A percentile compares a stretch with the other conserved stretches of the same genome.
These are phyloP conservation scores for Mycena belliarum DNA, from an alignment of 768 basidiomycete genomes.

Conservation along the genomic window DNA sequence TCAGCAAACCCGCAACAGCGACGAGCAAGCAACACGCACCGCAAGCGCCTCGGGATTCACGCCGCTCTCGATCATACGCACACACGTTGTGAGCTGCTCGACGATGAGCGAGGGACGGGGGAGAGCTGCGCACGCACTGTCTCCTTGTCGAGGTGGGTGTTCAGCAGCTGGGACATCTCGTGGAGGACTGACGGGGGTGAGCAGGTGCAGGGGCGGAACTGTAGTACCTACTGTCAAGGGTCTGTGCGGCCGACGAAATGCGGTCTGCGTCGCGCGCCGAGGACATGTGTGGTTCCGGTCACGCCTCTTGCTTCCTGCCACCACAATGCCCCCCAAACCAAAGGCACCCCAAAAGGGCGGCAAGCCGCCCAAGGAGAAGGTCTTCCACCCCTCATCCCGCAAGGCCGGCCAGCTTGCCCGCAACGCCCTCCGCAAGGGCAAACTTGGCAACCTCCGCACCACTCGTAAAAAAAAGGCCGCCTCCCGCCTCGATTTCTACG, in stretches of 20 bases:
- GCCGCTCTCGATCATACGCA: constrained; percentile 89
- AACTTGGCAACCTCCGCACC: constrained; percentile 55
- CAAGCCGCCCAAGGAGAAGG: constrained; percentile 62
- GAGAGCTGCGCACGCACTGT: constrained; percentile 34
- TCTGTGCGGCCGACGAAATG: constrained; percentile 65
- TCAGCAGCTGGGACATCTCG: constrained; percentile 86
- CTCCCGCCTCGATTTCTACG: constrained; percentile 62
- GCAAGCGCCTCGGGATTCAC: constrained; percentile 92
- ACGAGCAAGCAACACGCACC: constrained; percentile 40
- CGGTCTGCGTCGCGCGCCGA: constrained; percentile 53
- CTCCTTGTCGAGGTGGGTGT: constrained; percentile 87
- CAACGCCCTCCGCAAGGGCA: constrained; percentile 66
- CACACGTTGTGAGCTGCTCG: constrained; percentile 73
- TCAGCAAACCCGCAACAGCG: constrained; percentile 1
- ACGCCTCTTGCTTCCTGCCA: neutral
- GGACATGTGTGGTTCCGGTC: neutral
- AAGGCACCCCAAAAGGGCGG: constrained; percentile 34
- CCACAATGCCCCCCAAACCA: constrained; percentile 44
- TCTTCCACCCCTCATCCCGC: constrained; percentile 81
- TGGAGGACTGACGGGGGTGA: constrained; percentile 59
- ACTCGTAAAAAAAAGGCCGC: constrained; percentile 55
- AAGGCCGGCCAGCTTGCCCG: constrained; percentile 79
- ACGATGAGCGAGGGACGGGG: neutral
- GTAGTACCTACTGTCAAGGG: constrained; percentile 69
- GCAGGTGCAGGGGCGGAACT: neutral